Evolutionary conservation across 495 filamentous ascomycete genomes (phyloP), one percentile per base, ranked within the genome.

Genomic region (Tuber aestivum): DNA sequence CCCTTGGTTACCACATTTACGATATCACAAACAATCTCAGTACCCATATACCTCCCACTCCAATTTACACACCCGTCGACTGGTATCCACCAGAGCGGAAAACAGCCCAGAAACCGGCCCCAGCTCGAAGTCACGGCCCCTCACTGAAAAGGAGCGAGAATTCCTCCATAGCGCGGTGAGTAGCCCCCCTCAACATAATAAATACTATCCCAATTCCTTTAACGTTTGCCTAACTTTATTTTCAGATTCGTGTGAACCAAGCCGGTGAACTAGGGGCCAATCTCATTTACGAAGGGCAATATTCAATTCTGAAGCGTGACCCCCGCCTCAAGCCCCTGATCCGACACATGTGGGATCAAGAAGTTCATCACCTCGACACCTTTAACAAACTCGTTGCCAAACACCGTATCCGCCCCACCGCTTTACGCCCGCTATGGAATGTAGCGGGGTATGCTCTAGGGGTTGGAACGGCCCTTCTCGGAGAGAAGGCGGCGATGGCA

Each of bases 261-360:
- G 93, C 93, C 41, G 93, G 93, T 81, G 93, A 97, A 84, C 87
- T 97, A 1, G 93, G 93, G 68, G 93, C 93, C 7, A 93, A 91
- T 40, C 87, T 95, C 40, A 97, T 97, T 82, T 97, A 96, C 85
- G 89, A 87, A 3, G 89, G 92, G 21, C 93, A 97, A 84, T 91
- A 93, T 42, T 84, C 89, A 48, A 84, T 97, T 70, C 85, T 91
- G 73, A 89, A 90, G 70, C 86, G 89, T 0, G 91, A 99, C 82
- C 94, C 95, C 0, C 93, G 95, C 83, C 90, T 99, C 35, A 90
- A 92, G 21, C 90, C 92, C 0, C 85, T 97, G 27, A 97, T 99
- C 92, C 90, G 91, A 75, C 95, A 98, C 86, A 99, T 99, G 96
- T 94, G 97, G 87, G 93, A 95, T 79, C 95, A 99, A 83, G 95